Base-by-base conservation (phyloP, 1,139 yeast genomes). In the Yamadazyma sp. region DNA sequence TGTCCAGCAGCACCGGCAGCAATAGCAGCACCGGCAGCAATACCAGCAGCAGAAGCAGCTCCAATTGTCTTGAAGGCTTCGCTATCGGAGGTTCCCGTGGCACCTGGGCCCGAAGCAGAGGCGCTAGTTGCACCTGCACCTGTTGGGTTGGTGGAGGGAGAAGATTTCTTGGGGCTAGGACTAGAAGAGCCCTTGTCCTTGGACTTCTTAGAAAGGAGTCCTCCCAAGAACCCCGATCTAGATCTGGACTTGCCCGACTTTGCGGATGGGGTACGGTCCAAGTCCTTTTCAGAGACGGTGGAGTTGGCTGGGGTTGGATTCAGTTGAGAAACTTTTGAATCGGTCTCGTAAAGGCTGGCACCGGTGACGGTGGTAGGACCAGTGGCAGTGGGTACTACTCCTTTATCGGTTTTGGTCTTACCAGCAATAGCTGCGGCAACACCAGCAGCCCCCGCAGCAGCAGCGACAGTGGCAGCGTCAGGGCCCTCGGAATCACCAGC, bases 151-250 rank as follows among this genome's bases (percentile, higher is more conserved):
- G 8, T 20, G 8, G 22, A 20, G 8, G 22, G 22, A 20, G 22
- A 6, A 20, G 8, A 6, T 8, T 20, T 20, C 22, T 20, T 5
- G 10, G 17, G 37, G 9, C 37, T 16, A 15, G 56, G 54, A n/a
- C n/a, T n/a, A 14, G 52, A 40, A 18, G 51, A 54, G 40, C 51
- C 49, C 11, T 61, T 41, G 5, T 53, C 59, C 5, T 46, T 38
- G 28, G 16, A 12, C 31, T 16, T 28, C 17, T 28, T 28, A 15
- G 20, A 16, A 28, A 16, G 18, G 5, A 28, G 14, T 16, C 31
- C 20, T 9, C 31, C 11, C 5, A 28, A 28, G 20, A 28, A 28
- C 3, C 31, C 31, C 9, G 31, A 15, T n/a, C 16, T 28, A 14
- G 11, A 5, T n/a, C 11, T 15, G 30, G 30, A 27, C 30, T 27